phyloP scores from a whole-genome alignment of 1,284 basidiomycete genomes.

The Lignosus rhinocerotis region DNA sequence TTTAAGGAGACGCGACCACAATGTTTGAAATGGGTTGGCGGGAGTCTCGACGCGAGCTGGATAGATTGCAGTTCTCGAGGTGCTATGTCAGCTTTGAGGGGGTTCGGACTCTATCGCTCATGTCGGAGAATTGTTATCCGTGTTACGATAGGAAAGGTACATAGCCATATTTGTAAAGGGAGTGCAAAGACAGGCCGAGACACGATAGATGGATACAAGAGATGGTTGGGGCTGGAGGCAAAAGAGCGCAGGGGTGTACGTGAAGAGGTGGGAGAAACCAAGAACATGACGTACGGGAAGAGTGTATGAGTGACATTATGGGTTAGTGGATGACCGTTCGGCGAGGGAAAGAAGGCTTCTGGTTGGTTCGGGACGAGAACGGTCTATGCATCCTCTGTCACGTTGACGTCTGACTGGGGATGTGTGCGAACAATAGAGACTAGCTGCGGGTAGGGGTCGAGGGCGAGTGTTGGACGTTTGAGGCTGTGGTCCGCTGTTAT shows the following conservation, averaged over 20 bases:
- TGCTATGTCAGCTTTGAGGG: not conserved
- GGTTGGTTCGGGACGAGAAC: slow-evolving; percentile 15
- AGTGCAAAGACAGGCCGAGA: not conserved
- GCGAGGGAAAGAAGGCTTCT: slow-evolving; percentile 19
- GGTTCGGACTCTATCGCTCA: not conserved
- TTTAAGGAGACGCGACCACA: not conserved
- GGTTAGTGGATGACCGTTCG: slow-evolving; percentile 16
- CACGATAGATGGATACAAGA: not conserved
- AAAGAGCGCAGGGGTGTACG: not conserved
- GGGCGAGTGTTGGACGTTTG: not conserved
- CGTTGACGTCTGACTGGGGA: not conserved
- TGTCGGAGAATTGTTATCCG: not conserved
- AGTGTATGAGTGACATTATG: slow-evolving; percentile 4
- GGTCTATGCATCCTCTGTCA: slow-evolving; percentile 5
- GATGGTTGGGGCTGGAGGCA: not conserved
- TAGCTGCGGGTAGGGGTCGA: not conserved
- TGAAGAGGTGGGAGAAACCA: slow-evolving; percentile 8
- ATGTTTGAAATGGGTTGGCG: not conserved
- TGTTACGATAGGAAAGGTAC: not conserved
- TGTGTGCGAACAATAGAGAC: not conserved
- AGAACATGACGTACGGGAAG: slow-evolving; percentile 9
- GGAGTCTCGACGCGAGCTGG: slow-evolving; percentile 4
- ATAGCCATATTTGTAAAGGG: not conserved
- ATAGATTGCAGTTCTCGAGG: not conserved
- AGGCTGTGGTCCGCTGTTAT: not conserved